Conservation (phyloP, 2,329 filamentous ascomycete species). For the Cordyceps pruinosa region DNA sequence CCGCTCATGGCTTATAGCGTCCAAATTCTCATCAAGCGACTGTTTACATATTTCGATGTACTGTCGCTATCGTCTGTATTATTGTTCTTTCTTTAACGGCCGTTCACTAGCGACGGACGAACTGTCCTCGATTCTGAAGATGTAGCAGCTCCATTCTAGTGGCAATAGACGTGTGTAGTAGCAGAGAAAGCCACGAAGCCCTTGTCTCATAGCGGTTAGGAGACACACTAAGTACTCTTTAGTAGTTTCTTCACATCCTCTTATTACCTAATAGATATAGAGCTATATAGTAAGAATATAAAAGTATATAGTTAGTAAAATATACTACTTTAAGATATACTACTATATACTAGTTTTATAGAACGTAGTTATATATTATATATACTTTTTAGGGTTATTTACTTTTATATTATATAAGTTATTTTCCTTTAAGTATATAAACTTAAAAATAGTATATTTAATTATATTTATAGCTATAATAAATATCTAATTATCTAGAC, state of each 20-base stretch:
- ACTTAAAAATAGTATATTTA: not conserved
- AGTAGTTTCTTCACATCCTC: not conserved
- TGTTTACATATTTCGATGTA: too few species aligned
- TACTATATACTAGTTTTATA: not conserved
- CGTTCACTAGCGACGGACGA: not conserved
- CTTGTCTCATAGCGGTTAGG: not conserved
- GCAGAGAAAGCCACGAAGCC: not conserved
- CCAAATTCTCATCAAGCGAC: too few species aligned
- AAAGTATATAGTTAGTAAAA: not conserved
- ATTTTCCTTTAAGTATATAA: not conserved
- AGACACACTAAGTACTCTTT: not conserved
- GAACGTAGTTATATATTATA: not conserved
- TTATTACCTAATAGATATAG: not conserved
- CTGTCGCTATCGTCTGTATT: too few species aligned
- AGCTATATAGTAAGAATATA: not conserved
- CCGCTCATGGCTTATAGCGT: too few species aligned
- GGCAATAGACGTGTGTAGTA: not conserved
- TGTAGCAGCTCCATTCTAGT: not conserved
- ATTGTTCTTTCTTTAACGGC: not conserved
- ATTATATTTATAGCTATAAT: not conserved
- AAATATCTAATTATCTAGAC: not conserved
- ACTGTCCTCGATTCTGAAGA: not conserved
- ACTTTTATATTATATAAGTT: not conserved
- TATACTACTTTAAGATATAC: not conserved
- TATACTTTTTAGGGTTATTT: not conserved